Base-by-base conservation (phyloP, 1,284 basidiomycete genomes). In the Cryptococcus amylolentus region DNA sequence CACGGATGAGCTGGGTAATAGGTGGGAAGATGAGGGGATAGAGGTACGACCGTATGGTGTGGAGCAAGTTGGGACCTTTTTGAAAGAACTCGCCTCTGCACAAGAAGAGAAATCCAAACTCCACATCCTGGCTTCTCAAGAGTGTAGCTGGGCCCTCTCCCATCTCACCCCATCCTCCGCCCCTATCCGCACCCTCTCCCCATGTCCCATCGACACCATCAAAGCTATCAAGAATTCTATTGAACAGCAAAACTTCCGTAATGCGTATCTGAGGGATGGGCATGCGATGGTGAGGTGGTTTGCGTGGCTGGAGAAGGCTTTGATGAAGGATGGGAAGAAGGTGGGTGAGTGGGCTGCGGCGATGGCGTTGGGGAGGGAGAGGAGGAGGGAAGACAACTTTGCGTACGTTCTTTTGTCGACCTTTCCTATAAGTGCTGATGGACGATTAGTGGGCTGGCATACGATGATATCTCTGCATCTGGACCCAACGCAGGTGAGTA, bases 331-430 rank as follows among this genome's bases (percentile, higher is more conserved):
- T 48, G 88, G 88, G 61, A 83, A 87, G 58, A 69, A 76, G 48
- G 86, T 98, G 58, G 89, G 88, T 14, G 95, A 98, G 76, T 97
- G 88, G 78, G 88, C 94, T 66, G 95, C 93, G 4, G 90, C 86
- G 0, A 88, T 87, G 72, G 83, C 88, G 54, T 79, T 98, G 55
- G 90, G 87, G 1, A 84, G 87, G 69, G 94, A 85, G 76, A 82
- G 94, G 55, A 80, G 85, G 63, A 81, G 84, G 69, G 84, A 86
- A 64, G 86, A 87, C 74, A 78, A 86, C 70, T 96, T 87, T 72
- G 86, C 86, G 84, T 77, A 37, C 57, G 71, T 67, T 3, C 5
- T 35, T 14, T 41, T 16, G 39, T 14, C 50, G 2, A 12, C 45
- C 8, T 26, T 9, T 46, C 10, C 0, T 3, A 5, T 5, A 9